Conservation (phyloP, 768 basidiomycete species). For the Mycena polygramma region DNA sequence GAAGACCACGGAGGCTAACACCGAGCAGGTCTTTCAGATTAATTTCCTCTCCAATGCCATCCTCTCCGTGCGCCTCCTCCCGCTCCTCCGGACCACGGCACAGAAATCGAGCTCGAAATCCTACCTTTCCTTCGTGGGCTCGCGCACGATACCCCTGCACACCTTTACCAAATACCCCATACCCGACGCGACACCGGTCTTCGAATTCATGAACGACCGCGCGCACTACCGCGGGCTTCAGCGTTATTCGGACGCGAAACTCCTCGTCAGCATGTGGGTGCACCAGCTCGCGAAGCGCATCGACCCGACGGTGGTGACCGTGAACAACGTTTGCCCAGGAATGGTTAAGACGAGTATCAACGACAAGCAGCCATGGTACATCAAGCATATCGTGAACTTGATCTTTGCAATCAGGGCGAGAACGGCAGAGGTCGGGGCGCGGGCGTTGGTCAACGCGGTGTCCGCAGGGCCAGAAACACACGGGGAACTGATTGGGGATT, state of each 20-base stretch:
- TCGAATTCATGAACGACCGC: slow-evolving; percentile 32
- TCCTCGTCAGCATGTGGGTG: slow-evolving; percentile 35
- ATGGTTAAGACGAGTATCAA: slow-evolving; percentile 35
- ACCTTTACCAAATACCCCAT: slow-evolving; percentile 24
- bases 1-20: slow-evolving; percentile 27
- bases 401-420: slow-evolving; percentile 22
- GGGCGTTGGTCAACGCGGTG: slow-evolving; percentile 33
- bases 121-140: slow-evolving; percentile 33
- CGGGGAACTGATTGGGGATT: slow-evolving; percentile 33
- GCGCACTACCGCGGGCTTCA: slow-evolving; percentile 9
- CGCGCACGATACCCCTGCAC: slow-evolving; percentile 18
- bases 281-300: slow-evolving; percentile 30
- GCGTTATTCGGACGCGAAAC: slow-evolving; percentile 37
- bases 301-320: slow-evolving; percentile 35
- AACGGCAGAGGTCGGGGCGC: slow-evolving; percentile 34
- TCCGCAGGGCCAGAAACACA: slow-evolving; percentile 35
- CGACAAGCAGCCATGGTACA: slow-evolving; percentile 16
- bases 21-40: slow-evolving; percentile 37
- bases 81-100: slow-evolving; percentile 35
- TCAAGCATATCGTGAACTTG: not conserved
- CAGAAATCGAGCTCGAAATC: slow-evolving; percentile 19
- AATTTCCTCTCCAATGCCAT: slow-evolving; percentile 40
- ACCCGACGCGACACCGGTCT: slow-evolving; percentile 31
- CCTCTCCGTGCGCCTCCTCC: slow-evolving; percentile 38
- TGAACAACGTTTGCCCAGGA: slow-evolving; percentile 41